A percentile compares a stretch with the other conserved stretches of the same genome.
These are phyloP conservation scores for Coleophoma eucalyptorum DNA, from an alignment of 2,329 filamentous ascomycete species.

Conservation along the genomic window DNA sequence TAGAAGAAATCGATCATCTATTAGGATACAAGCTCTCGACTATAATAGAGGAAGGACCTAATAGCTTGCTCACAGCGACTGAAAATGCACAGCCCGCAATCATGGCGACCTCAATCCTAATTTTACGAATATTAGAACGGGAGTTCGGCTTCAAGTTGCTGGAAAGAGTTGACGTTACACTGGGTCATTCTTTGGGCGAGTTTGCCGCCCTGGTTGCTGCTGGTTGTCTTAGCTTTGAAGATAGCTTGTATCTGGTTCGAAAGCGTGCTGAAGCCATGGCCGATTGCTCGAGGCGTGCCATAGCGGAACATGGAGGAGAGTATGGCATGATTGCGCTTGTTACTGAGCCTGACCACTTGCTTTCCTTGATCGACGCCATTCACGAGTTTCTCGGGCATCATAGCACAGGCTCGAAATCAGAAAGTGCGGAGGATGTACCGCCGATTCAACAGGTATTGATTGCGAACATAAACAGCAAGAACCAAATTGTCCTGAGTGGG, in stretches of 20 bases:
- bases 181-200: slow-evolving; percentile 90
- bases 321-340: slow-evolving; percentile 95
- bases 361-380: slow-evolving; percentile 66
- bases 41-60: slow-evolving; percentile 77
- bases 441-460: slow-evolving; percentile 85
- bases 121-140: slow-evolving; percentile 79
- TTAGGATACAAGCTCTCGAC: slow-evolving; percentile 72
- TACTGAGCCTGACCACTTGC: slow-evolving; percentile 76
- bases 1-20: slow-evolving; percentile 81
- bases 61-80: slow-evolving; percentile 72
- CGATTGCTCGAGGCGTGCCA: slow-evolving; percentile 64
- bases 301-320: slow-evolving; percentile 66
- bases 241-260: slow-evolving; percentile 74
- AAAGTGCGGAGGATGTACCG: slow-evolving; percentile 63
- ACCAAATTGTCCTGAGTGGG: slow-evolving; percentile 91
- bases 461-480: slow-evolving; percentile 92
- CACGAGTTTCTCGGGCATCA: slow-evolving; percentile 73
- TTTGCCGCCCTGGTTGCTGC: slow-evolving; percentile 87
- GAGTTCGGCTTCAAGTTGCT: slow-evolving; percentile 75
- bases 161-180: slow-evolving; percentile 72
- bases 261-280: slow-evolving; percentile 81
- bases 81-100: slow-evolving; percentile 92
- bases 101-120: slow-evolving; percentile 90
- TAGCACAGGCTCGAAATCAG: slow-evolving; percentile 60
- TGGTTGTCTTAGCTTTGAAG: slow-evolving; percentile 72